Conservation (phyloP, 2,329 filamentous ascomycete species). For the Sporothrix pseudoabietina region DNA sequence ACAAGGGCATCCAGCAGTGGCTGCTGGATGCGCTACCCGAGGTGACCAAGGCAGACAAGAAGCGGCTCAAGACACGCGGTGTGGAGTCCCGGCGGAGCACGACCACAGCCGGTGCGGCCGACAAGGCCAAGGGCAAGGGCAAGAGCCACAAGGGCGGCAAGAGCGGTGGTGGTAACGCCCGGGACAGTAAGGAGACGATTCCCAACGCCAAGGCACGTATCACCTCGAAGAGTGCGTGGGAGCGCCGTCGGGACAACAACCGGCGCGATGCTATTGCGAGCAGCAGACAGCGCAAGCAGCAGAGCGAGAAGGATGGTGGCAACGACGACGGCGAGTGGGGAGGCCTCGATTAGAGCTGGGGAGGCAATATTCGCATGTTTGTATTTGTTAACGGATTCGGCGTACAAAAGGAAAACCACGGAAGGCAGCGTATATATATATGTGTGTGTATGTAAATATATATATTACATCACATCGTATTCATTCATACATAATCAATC, state of each 20-base stretch:
- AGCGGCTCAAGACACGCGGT: constrained; percentile 78
- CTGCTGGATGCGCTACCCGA: constrained; percentile 83
- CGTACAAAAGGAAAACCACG: constrained; percentile 17
- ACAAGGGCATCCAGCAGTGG: constrained; percentile 69
- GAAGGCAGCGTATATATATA: neutral
- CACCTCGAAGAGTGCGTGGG: constrained; percentile 78
- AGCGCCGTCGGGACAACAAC: constrained; percentile 69
- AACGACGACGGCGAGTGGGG: constrained; percentile 38
- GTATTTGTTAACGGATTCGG: neutral
- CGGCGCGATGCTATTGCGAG: constrained; percentile 62
- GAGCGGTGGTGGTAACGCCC: neutral
- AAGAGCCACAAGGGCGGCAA: constrained; percentile 16
- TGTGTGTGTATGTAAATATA: too few relatives aligned
- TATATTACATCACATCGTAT: too few relatives aligned
- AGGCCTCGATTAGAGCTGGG: constrained; percentile 37
- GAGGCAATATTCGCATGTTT: neutral
- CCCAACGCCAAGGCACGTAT: constrained; percentile 62
- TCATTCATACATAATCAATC: neutral
- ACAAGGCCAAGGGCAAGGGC: neutral
- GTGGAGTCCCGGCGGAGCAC: constrained; percentile 67
- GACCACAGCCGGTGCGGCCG: neutral
- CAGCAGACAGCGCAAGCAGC: constrained; percentile 58
- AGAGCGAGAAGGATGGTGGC: constrained; percentile 35
- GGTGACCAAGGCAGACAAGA: constrained; percentile 79
- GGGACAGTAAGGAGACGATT: constrained; percentile 37